phyloP scores from a whole-genome alignment of 768 basidiomycete species.

The Termitomyces sp. region DNA sequence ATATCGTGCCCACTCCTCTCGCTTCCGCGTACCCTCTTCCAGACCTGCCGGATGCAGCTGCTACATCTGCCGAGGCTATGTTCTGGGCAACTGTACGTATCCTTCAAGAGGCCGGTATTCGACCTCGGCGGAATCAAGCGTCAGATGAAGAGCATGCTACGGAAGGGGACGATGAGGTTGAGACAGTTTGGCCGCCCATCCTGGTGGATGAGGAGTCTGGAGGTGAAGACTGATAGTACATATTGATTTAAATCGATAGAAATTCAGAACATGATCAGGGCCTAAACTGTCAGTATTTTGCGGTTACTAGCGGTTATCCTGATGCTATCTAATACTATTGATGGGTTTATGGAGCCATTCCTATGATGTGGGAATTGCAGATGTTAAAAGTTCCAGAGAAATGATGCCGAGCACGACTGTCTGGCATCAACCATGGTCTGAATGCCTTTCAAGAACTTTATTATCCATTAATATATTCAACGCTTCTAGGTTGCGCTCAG shows the following conservation, averaged over 20 bases:
- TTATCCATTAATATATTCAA: too few species aligned
- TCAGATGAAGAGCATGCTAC: not conserved
- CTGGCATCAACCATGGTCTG: too few species aligned
- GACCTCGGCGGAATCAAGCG: conserved; percentile 4
- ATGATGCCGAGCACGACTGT: too few species aligned
- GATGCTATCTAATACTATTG: too few species aligned
- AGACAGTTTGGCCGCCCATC: conserved; percentile 17
- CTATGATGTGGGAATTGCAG: too few species aligned
- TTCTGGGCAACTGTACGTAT: conserved; percentile 42
- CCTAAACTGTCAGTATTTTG: not conserved
- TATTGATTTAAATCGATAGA: not conserved
- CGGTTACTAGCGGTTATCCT: too few species aligned
- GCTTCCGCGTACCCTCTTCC: conserved; percentile 34
- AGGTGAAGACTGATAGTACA: not conserved
- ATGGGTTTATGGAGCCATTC: too few species aligned
- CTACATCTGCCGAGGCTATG: conserved; percentile 48
- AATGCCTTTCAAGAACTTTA: too few species aligned
- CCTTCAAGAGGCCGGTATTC: conserved; percentile 15
- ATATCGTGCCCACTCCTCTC: conserved; percentile 22
- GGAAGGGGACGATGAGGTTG: not conserved
- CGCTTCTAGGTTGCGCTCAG: too few species aligned
- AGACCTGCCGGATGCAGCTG: conserved; percentile 52
- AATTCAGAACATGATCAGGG: not conserved
- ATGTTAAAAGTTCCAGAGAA: too few species aligned
- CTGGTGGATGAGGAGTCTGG: conserved; percentile 10